phyloP scores from a whole-genome alignment of 495 filamentous ascomycete species.

The Daldinia decipiens region DNA sequence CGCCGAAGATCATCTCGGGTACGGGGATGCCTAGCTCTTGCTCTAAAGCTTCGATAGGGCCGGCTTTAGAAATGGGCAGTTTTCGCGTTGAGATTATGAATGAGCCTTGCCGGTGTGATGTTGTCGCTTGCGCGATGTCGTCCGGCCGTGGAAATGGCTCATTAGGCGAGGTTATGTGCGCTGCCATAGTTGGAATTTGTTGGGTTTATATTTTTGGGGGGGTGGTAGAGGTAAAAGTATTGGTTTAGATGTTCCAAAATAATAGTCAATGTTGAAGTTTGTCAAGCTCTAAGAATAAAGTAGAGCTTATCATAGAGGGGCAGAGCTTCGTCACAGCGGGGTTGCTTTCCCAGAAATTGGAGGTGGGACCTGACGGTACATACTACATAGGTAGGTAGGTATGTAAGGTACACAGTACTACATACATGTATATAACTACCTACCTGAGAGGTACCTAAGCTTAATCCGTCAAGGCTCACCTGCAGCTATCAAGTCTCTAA shows the following conservation, averaged over 20 bases:
- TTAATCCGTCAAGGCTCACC: background rate
- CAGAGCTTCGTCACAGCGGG: constrained; percentile 26
- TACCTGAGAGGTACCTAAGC: background rate
- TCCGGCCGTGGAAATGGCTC: constrained; percentile 53
- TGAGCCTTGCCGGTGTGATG: constrained; percentile 62
- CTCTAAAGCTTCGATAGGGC: constrained; percentile 88
- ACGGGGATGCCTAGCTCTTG: constrained; percentile 80
- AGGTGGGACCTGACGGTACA: background rate
- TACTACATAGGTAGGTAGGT: too few relatives aligned
- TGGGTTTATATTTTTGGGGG: background rate
- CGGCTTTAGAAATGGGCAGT: constrained; percentile 90
- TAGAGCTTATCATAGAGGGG: constrained; percentile 19
- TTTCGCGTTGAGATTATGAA: constrained; percentile 83
- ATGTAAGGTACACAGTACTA: background rate
- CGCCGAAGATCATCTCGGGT: constrained; percentile 99
- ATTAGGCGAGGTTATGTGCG: constrained; percentile 52
- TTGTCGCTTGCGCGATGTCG: constrained; percentile 52
- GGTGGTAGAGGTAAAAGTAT: background rate
- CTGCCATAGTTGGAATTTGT: constrained; percentile 18
- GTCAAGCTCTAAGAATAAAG: constrained; percentile 5
- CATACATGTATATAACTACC: too few relatives aligned
- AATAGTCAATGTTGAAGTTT: constrained; percentile 5
- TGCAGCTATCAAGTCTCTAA: background rate
- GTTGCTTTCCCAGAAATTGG: constrained; percentile 16
- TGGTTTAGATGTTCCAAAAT: background rate